These are phyloP conservation scores for Yamadazyma akitaensis DNA, from an alignment of 805 yeast genomes.

Conservation along the genomic window DNA sequence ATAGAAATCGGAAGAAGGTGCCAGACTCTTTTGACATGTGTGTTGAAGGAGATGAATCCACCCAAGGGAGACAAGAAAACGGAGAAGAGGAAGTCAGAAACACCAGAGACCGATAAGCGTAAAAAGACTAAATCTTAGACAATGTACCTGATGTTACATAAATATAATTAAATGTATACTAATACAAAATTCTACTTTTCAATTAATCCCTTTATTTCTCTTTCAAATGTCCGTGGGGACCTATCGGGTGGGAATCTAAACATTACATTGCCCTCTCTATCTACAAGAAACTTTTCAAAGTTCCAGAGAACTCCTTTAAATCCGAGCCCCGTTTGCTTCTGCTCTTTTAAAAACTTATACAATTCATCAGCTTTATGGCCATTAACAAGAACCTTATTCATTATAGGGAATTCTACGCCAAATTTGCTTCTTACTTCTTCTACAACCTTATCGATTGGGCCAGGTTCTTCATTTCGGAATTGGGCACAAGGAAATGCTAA, in stretches of 20 bases:
- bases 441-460: constrained; percentile 40
- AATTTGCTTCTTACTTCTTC: constrained; percentile 19
- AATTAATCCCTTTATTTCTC: neutral
- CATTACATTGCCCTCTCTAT: constrained; percentile 54
- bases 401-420: constrained; percentile 36
- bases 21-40: constrained; percentile 68
- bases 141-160: neutral
- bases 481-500: constrained; percentile 92
- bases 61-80: constrained; percentile 4
- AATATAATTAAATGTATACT: neutral
- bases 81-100: constrained; percentile 11
- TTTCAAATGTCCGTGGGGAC: constrained; percentile 59
- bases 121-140: constrained; percentile 9
- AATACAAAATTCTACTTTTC: neutral
- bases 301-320: constrained; percentile 64
- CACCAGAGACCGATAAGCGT: constrained; percentile 10
- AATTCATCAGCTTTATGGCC: constrained; percentile 30
- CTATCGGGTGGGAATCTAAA: constrained; percentile 61
- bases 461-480: constrained; percentile 79
- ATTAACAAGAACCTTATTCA: constrained; percentile 36
- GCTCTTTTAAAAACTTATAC: constrained; percentile 27
- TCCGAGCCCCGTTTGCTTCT: constrained; percentile 29
- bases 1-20: constrained; percentile 81
- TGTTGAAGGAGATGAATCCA: constrained; percentile 58
- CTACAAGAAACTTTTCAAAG: constrained; percentile 70